Conservation (phyloP, 768 basidiomycete species). For the Russula lepida region DNA sequence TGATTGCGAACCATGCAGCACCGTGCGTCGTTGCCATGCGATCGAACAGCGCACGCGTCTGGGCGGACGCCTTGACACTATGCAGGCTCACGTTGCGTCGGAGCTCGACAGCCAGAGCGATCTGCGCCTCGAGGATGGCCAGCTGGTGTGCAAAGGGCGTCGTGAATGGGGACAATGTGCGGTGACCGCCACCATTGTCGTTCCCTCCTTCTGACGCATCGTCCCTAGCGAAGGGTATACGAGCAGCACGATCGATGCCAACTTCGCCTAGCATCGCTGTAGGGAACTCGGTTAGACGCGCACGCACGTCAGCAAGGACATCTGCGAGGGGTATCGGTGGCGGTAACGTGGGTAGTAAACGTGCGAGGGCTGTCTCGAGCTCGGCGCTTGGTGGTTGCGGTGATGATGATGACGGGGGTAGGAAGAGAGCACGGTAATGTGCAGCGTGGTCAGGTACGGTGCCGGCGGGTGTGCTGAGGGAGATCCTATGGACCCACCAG, state of each 20-base stretch:
- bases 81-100: constrained; percentile 78
- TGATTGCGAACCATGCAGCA: constrained; percentile 53
- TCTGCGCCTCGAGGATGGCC: constrained; percentile 69
- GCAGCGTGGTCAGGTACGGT: constrained; percentile 37
- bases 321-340: constrained; percentile 55
- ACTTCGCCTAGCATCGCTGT: constrained; percentile 87
- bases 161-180: constrained; percentile 62
- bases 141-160: constrained; percentile 78
- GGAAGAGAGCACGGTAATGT: constrained; percentile 72
- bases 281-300: constrained; percentile 52
- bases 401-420: constrained; percentile 29
- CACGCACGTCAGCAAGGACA: constrained; percentile 52
- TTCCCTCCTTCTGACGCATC: constrained; percentile 14
- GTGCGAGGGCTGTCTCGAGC: constrained; percentile 38
- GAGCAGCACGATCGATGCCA: constrained; percentile 76
- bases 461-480: constrained; percentile 30
- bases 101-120: constrained; percentile 77
- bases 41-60: constrained; percentile 56
- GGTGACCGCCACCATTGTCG: constrained; percentile 29
- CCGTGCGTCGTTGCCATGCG: constrained; percentile 52
- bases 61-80: constrained; percentile 69
- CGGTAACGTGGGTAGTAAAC: constrained; percentile 59
- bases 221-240: constrained; percentile 48
- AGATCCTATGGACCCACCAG: constrained; percentile 83
- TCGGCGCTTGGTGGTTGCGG: constrained; percentile 17